A percentile compares a stretch with the other conserved stretches of the same genome.
phyloP scores from a whole-genome alignment of 208 protist species.

The Trypanosoma boissoni region DNA sequence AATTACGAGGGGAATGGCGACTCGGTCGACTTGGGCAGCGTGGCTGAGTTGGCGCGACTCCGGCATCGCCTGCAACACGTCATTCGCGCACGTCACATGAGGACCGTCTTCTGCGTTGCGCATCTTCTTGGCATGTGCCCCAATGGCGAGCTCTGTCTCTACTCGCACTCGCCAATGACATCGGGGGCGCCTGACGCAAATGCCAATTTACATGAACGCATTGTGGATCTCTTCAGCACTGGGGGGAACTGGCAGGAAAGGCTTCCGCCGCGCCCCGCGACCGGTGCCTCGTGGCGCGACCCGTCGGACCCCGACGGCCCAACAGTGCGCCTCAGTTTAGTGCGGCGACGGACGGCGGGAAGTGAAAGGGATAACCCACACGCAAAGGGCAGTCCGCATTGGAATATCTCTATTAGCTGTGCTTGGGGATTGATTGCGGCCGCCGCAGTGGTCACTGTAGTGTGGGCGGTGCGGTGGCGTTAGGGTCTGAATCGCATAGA shows the following conservation, averaged over 20 bases:
- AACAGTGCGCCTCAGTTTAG: conserved; percentile 36
- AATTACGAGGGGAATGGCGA: conserved; percentile 71
- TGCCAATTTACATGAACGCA: conserved; percentile 54
- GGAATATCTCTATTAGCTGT: too few species aligned
- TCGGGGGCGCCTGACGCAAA: conserved; percentile 33
- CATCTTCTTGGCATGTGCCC: conserved; percentile 78
- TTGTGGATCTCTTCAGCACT: conserved; percentile 63
- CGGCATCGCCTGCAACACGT: conserved; percentile 72
- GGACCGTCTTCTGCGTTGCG: conserved; percentile 66
- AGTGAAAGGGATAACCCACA: background rate
- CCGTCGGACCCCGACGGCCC: conserved; percentile 42
- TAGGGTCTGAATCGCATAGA: background rate
- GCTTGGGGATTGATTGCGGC: background rate
- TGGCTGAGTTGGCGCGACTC: conserved; percentile 45
- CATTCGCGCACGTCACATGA: conserved; percentile 45
- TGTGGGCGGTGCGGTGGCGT: conserved; percentile 1
- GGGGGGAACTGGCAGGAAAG: conserved; percentile 71
- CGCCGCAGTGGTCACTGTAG: conserved; percentile 1
- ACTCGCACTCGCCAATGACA: conserved; percentile 61
- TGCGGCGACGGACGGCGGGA: background rate
- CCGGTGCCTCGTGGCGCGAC: conserved; percentile 78
- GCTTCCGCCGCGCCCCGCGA: conserved; percentile 52
- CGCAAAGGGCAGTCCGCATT: background rate
- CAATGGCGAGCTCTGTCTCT: conserved; percentile 73
- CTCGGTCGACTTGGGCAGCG: conserved; percentile 45